Evolutionary conservation across 176 grass and related monocot genomes (phyloP), one percentile per base, ranked within the genome.

Genomic region (Avena sativa): DNA sequence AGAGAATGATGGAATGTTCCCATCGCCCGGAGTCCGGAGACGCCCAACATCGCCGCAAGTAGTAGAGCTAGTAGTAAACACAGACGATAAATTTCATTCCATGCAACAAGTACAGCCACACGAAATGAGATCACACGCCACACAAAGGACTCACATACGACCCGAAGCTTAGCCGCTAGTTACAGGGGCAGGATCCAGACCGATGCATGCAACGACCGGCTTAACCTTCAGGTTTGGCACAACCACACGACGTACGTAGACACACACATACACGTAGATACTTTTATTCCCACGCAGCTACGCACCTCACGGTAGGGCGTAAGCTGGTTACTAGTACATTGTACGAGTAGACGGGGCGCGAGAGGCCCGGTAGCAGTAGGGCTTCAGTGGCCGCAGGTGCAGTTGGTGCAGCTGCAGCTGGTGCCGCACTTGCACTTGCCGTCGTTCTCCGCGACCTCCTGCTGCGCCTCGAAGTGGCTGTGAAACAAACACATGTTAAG

Each of bases 351-450:
- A 9, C 7, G 44, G 5, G 46, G 46, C 46, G 46, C 0, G 46
- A 48, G 46, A 48, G 40, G 70, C 70, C 69, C 70, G 2, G 19
- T 4, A 3, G 11, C 9, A 2, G 12, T 16, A 57, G 12, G 69
- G 19, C 59, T 46, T 85, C 74, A 84, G 56, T 95, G 86, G 88
- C 93, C 90, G 74, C 93, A 92, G 65, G 9, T 81, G 71, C 93
- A 89, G 68, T 66, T 75, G 25, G 90, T 14, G 85, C 93, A 92
- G 93, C 47, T 30, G 93, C 93, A 95, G 88, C 16, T 87, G 79
- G 86, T 6, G 88, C 90, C 86, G 75, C 93, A 95, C 76, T 87
- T 92, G 93, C 93, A 95, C 74, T 76, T 76, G 69, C 89, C 90
- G 79, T 79, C 88, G 83, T 95, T 81, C 44, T 86, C 88, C 3